Percentiles rank a stretch among this genome's conserved stretches.
phyloP scores from a whole-genome alignment of 2,329 filamentous ascomycete genomes.

The Penicillium sp. region DNA sequence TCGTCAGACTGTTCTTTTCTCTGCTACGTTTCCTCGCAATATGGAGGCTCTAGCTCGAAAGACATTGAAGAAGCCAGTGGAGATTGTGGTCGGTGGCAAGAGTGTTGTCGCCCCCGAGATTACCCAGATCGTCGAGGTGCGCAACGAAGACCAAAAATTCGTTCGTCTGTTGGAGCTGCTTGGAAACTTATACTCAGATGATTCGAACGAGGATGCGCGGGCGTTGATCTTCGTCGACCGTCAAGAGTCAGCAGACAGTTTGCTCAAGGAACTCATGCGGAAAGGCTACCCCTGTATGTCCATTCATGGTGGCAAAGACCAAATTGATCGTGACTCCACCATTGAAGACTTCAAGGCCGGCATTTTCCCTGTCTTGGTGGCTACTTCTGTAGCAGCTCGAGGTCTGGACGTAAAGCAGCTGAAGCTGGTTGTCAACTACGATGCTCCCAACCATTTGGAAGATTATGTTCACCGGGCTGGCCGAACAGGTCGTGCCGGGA shows the following conservation, averaged over 20 bases:
- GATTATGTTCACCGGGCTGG: conserved; percentile 95
- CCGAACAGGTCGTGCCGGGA: conserved; percentile 89
- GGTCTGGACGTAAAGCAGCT: conserved; percentile 94
- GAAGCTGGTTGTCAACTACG: conserved; percentile 93
- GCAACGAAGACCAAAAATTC: conserved; percentile 80
- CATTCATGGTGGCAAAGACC: conserved; percentile 90
- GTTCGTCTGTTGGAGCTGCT: conserved; percentile 78
- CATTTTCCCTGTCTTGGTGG: conserved; percentile 82
- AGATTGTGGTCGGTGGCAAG: conserved; percentile 87
- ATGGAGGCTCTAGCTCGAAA: conserved; percentile 91
- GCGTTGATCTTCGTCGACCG: conserved; percentile 88
- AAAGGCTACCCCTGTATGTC: conserved; percentile 91
- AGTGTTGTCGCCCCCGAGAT: conserved; percentile 70
- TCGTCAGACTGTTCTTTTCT: conserved; percentile 91
- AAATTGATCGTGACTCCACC: conserved; percentile 86
- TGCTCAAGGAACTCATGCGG: conserved; percentile 72
- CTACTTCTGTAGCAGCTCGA: conserved; percentile 91
- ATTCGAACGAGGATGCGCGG: conserved; percentile 82
- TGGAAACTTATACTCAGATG: conserved; percentile 70
- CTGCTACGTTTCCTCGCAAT: conserved; percentile 89
- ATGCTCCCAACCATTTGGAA: conserved; percentile 89
- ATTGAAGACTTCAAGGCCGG: conserved; percentile 93
- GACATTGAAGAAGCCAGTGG: conserved; percentile 76
- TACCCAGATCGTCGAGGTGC: conserved; percentile 85
- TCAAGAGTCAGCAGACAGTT: conserved; percentile 81